These are phyloP conservation scores for Serendipita sp. DNA, from an alignment of 768 basidiomycete species.

Conservation along the genomic window DNA sequence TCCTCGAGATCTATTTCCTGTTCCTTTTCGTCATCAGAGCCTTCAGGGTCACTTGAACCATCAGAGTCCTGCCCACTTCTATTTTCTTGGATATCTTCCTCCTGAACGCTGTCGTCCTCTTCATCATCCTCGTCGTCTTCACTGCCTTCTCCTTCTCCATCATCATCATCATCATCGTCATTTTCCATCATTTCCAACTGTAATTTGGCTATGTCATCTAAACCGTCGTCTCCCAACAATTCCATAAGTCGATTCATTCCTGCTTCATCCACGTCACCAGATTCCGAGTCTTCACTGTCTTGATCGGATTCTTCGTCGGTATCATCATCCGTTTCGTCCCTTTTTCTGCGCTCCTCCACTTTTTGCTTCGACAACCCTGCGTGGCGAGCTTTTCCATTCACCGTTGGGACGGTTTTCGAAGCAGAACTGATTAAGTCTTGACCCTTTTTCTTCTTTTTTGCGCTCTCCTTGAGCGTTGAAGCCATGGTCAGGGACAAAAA, in stretches of 20 bases:
- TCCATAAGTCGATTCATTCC: conserved; percentile 43
- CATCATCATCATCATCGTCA: conserved; percentile 10
- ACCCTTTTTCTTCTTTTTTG: no score
- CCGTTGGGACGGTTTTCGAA: no score
- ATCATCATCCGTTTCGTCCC: conserved; percentile 10
- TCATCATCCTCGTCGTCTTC: conserved; percentile 7
- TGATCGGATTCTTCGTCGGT: conserved; percentile 18
- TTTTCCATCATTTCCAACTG: conserved; percentile 29
- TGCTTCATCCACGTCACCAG: conserved; percentile 35
- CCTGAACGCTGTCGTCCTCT: conserved; percentile 3
- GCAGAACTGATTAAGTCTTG: no score
- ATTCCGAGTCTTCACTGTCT: conserved; percentile 10
- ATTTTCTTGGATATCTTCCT: conserved; percentile 11
- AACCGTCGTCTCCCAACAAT: conserved; percentile 44
- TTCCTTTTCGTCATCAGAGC: conserved; percentile 22
- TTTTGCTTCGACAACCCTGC: no score
- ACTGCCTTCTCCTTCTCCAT: conserved; percentile 12
- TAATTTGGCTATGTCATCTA: conserved; percentile 47
- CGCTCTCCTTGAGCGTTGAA: no score
- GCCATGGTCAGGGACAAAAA: no score
- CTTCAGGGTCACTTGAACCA: conserved; percentile 7
- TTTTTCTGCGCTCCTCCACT: no score
- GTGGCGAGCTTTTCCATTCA: no score
- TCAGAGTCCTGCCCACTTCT: conserved; percentile 20
- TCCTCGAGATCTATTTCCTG: conserved; percentile 46